These are phyloP conservation scores for Citrus inodora DNA, from an alignment of 345 rosid species.

Conservation along the genomic window DNA sequence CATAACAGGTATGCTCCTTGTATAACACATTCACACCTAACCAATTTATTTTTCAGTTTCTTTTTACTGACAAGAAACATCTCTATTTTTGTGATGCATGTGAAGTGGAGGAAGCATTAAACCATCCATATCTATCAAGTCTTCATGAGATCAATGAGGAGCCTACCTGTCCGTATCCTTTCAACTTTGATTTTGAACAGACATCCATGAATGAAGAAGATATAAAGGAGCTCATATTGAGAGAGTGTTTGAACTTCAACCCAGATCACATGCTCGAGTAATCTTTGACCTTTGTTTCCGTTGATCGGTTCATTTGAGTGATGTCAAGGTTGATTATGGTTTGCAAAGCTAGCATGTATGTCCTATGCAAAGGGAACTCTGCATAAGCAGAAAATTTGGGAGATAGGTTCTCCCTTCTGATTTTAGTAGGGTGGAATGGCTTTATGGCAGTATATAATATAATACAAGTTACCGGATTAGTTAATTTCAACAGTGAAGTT, in stretches of 20 bases:
- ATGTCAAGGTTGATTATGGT: constrained; percentile 5
- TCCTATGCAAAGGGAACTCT: neutral
- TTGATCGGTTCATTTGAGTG: constrained; percentile 5
- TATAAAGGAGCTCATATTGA: constrained; percentile 73
- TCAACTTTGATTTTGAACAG: constrained; percentile 74
- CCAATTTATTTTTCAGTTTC: neutral
- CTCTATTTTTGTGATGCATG: constrained; percentile 1
- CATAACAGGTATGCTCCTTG: constrained; percentile 49
- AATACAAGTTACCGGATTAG: constrained; percentile 1
- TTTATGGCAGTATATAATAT: neutral
- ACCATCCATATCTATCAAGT: constrained; percentile 70
- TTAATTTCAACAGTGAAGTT: neutral
- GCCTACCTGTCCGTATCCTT: constrained; percentile 66
- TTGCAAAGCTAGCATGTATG: neutral
- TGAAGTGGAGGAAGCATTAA: constrained; percentile 75
- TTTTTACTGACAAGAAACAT: constrained; percentile 6
- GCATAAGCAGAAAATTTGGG: constrained; percentile 12
- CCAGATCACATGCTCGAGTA: constrained; percentile 35
- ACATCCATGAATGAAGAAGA: constrained; percentile 64
- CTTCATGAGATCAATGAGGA: constrained; percentile 95
- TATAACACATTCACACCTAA: neutral
- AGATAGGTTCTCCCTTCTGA: constrained; percentile 27
- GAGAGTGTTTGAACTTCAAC: constrained; percentile 62
- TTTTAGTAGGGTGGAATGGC: constrained; percentile 5
- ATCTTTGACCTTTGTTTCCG: neutral